Conservation (phyloP, 768 basidiomycete species). For the Trametes punicea region DNA sequence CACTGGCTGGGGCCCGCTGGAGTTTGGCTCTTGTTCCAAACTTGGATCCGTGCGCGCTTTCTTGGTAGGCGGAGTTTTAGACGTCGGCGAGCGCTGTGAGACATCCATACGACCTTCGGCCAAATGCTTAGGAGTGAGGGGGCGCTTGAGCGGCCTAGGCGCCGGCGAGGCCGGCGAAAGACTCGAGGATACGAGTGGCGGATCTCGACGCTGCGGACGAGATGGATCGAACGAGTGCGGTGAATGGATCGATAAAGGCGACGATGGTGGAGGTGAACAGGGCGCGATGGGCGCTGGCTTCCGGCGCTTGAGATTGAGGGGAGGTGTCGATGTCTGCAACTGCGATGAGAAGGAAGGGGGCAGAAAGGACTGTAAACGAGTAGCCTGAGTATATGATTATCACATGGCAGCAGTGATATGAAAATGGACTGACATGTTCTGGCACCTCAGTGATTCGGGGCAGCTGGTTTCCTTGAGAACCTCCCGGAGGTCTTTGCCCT, state of each 20-base stretch:
- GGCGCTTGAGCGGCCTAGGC: conserved; percentile 17
- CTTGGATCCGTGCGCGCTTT: conserved; percentile 17
- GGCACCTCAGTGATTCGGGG: conserved; percentile 35
- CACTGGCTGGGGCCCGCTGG: conserved; percentile 18
- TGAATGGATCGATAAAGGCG: conserved; percentile 27
- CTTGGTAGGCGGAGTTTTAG: conserved; percentile 15
- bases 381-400: conserved; percentile 12
- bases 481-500: neutral
- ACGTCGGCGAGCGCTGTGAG: conserved; percentile 4
- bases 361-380: conserved; percentile 38
- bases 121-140: conserved; percentile 19
- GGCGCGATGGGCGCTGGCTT: conserved; percentile 45
- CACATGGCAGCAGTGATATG: neutral
- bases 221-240: conserved; percentile 16
- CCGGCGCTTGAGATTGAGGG: conserved; percentile 27
- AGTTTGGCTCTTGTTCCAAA: conserved; percentile 13
- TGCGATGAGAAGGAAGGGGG: conserved; percentile 56
- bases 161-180: conserved; percentile 6
- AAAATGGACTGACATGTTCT: conserved; percentile 33
- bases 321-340: conserved; percentile 53
- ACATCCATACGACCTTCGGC: conserved; percentile 13
- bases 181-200: conserved; percentile 22
- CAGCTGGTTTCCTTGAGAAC: neutral
- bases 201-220: conserved; percentile 19
- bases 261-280: conserved; percentile 25